Evolutionary conservation across 768 basidiomycete genomes (phyloP).

Genomic region (Pilatotrama ljubarskyi): DNA sequence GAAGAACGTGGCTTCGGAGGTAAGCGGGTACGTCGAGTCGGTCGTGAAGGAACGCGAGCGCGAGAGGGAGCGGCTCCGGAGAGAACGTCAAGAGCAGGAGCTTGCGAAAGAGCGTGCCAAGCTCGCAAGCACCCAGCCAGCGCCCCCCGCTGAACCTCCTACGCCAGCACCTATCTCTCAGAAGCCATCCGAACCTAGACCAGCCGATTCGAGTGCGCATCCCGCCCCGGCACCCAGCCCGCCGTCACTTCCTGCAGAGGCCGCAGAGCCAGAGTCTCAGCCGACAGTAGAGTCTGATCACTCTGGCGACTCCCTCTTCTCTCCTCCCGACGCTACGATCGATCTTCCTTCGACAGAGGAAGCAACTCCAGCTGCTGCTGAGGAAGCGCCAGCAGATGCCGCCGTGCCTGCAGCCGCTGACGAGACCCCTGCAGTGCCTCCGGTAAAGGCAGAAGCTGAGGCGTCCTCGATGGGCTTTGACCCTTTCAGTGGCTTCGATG

Average conservation of each 20-base stretch:
- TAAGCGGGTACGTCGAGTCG: conserved; percentile 71
- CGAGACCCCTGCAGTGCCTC: background rate
- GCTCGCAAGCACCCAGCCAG: conserved; percentile 3
- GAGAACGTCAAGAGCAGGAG: conserved; percentile 55
- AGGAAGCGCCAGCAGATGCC: background rate
- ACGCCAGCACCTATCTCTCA: background rate
- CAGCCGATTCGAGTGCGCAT: background rate
- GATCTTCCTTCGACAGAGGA: conserved; percentile 17
- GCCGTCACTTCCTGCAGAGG: background rate
- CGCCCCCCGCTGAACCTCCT: background rate
- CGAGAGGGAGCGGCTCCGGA: conserved; percentile 72
- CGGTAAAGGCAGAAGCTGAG: background rate
- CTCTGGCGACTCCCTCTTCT: conserved; percentile 23
- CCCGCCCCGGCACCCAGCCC: background rate
- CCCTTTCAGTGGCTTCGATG: conserved; percentile 26
- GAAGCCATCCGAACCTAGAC: background rate
- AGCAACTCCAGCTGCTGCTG: background rate
- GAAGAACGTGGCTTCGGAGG: conserved; percentile 55
- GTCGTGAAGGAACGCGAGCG: conserved; percentile 75
- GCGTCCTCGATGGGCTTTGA: conserved; percentile 19
- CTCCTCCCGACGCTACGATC: conserved; percentile 16
- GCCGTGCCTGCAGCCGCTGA: background rate
- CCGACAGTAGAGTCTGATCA: conserved; percentile 10
- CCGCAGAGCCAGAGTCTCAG: conserved; percentile 3
- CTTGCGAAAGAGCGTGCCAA: conserved; percentile 12